A percentile compares a stretch with the other conserved stretches of the same genome.
These are phyloP conservation scores for Debaryomyces nepalensis DNA, from an alignment of 1,139 yeast genomes.

Conservation along the genomic window DNA sequence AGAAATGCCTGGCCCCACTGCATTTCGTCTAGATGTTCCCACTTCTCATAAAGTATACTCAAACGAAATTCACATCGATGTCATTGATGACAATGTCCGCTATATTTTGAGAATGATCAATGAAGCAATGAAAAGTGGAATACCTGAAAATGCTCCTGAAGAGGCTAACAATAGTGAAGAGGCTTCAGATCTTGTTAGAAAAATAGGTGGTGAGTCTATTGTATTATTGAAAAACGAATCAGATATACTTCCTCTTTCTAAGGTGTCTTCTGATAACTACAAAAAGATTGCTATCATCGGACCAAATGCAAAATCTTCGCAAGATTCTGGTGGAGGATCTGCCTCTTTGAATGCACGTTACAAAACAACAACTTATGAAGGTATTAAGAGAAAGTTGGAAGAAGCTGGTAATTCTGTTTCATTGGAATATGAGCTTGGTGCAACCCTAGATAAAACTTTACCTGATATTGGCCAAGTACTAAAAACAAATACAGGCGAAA, in stretches of 20 bases:
- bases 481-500: constrained; percentile 34
- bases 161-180: constrained; percentile 39
- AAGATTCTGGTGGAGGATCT: constrained; percentile 44
- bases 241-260: constrained; percentile 42
- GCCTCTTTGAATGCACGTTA: constrained; percentile 39
- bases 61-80: constrained; percentile 31
- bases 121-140: constrained; percentile 35
- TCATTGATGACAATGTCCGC: constrained; percentile 48
- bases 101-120: constrained; percentile 50
- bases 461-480: constrained; percentile 34
- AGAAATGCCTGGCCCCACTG: constrained; percentile 66
- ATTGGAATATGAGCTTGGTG: constrained; percentile 35
- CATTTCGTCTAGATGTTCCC: constrained; percentile 43
- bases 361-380: constrained; percentile 39
- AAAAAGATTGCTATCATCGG: constrained; percentile 42
- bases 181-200: constrained; percentile 44
- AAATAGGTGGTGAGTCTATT: constrained; percentile 52
- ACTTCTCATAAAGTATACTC: constrained; percentile 32
- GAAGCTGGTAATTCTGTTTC: constrained; percentile 27
- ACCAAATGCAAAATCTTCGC: constrained; percentile 39
- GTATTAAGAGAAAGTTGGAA: constrained; percentile 30
- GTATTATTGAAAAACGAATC: constrained; percentile 57
- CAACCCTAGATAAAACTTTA: constrained; percentile 32
- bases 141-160: constrained; percentile 38
- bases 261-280: constrained; percentile 19